phyloP scores from a whole-genome alignment of 768 basidiomycete species.

The Cystofilobasidium macerans region DNA sequence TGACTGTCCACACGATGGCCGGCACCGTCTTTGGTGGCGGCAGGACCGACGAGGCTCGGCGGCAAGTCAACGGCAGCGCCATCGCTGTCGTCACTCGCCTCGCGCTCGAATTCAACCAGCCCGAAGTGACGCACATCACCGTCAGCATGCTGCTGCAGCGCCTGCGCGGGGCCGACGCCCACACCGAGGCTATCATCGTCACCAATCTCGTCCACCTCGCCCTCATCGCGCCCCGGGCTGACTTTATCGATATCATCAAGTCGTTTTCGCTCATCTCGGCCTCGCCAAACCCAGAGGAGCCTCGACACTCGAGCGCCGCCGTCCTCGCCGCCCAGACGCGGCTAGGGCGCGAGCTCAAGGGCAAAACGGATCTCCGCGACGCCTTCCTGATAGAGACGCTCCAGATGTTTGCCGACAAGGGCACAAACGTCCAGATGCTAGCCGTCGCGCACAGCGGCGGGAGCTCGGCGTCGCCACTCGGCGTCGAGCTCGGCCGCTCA shows the following conservation, averaged over 20 bases:
- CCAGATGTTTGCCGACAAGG: conserved; percentile 78
- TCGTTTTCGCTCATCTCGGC: conserved; percentile 76
- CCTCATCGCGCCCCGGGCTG: conserved; percentile 58
- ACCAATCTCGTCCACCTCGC: conserved; percentile 86
- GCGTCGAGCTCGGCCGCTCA: conserved; percentile 14
- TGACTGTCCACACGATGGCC: conserved; percentile 25
- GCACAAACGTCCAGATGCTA: conserved; percentile 74
- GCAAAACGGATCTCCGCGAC: conserved; percentile 64
- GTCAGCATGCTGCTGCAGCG: conserved; percentile 88
- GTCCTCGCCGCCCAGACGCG: conserved; percentile 85
- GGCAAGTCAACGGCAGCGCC: conserved; percentile 74
- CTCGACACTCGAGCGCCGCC: conserved; percentile 79
- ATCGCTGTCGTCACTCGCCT: conserved; percentile 81
- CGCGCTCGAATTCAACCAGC: conserved; percentile 71
- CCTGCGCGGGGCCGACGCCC: conserved; percentile 68
- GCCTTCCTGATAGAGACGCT: conserved; percentile 74
- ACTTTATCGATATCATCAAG: conserved; percentile 72
- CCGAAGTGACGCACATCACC: conserved; percentile 78
- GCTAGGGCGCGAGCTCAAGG: conserved; percentile 64
- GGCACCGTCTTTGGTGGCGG: conserved; percentile 26
- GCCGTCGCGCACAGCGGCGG: conserved; percentile 41
- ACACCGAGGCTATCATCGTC: conserved; percentile 81
- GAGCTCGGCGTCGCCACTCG: not conserved
- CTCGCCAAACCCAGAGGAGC: conserved; percentile 77
- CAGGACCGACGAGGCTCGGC: conserved; percentile 53